Base-by-base conservation (phyloP, 192 early-diverging fungal genomes). In the Coemansia sp. region DNA sequence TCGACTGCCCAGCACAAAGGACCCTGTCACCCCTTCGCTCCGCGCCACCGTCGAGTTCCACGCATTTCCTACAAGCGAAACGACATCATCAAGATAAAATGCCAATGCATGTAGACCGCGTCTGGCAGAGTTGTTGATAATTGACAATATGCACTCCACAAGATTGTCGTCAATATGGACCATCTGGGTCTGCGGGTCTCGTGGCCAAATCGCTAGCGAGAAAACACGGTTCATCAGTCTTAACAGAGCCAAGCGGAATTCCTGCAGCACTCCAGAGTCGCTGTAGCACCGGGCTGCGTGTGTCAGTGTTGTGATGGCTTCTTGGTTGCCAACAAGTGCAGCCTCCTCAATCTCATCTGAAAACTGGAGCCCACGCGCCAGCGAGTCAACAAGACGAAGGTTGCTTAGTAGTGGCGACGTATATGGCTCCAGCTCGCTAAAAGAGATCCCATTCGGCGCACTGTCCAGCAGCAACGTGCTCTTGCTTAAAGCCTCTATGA, bases 311-410 rank as follows among this genome's bases (percentile, higher is more conserved):
- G 59, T n/a, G 1, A 20, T 43, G 6, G 69, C 53, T 16, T 78
- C 76, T 14, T 43, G 57, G 16, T 78, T 64, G 63, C 76, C 73
- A 50, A 69, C 64, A 72, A 75, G 65, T 45, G 81, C 81, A 22
- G 58, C 62, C 59, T 71, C 76, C 70, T 83, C 81, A 45, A 71
- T 38, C 5, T 83, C 76, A 50, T 83, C 81, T 2, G 76, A 48
- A 48, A 78, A 69, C 64, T 83, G 76, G 32, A 83, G 69, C 4
- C 81, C 81, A 14, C 81, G 69, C 0, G 72, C 76, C 53, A 78
- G 68, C 7, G 76, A 64, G 14, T 75, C 81, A 9, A 71, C 70
- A 14, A 75, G 60, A 14, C 68, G 70, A 68, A 82, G 54, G 38
- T 49, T 64, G 32, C 64, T 49, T 2, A 51, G 41, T 59, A 82